Base-by-base conservation (phyloP, 2,329 filamentous ascomycete species). In the Diaporthe humulicola region DNA sequence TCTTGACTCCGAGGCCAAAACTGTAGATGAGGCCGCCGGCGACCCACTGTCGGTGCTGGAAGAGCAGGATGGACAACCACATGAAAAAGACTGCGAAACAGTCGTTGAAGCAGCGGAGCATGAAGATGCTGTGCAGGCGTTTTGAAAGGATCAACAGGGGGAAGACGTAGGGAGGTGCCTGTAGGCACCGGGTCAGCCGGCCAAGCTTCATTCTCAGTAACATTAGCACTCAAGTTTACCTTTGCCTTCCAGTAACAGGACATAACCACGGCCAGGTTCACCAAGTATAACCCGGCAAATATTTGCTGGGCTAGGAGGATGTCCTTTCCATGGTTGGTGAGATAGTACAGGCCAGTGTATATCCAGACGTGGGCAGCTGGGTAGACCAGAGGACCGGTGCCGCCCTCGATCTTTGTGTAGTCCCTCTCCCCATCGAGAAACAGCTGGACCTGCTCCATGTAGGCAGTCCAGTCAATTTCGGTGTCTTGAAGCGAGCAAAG, bases 381-480 rank as follows among this genome's bases (percentile, higher is more conserved):
- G 85, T 99, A 99, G 75, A 99, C 97, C 69, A 98, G 88, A 4
- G 97, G 97, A 0, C 97, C 97, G 0, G 97, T 99, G 75, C 92
- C 93, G 79, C 97, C 97, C 81, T 93, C 90, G 81, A 99, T 96
- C 74, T 92, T 89, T 76, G 91, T 91, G 84, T 99, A 99, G 84
- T 98, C 93, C 81, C 94, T 92, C 87, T 98, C 96, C 80, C 97
- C 97, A 25, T 90, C 88, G 60, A 96, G 86, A 81, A 93, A 97
- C 79, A 96, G 92, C 54, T 90, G 85, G 58, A 98, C 89, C 81
- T 99, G 97, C 82, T 98, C 90, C 96, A 99, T 98, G 84, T 99
- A 99, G 0, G 97, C 95, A 75, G 89, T 90, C 96, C 96, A 99
- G 85, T 99, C 97, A 81, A 99, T 99, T 84, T 99, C 97, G 57